A percentile compares a stretch with the other conserved stretches of the same genome.
Conservation (phyloP, 345 rosid species). For the Camelina sativa region DNA sequence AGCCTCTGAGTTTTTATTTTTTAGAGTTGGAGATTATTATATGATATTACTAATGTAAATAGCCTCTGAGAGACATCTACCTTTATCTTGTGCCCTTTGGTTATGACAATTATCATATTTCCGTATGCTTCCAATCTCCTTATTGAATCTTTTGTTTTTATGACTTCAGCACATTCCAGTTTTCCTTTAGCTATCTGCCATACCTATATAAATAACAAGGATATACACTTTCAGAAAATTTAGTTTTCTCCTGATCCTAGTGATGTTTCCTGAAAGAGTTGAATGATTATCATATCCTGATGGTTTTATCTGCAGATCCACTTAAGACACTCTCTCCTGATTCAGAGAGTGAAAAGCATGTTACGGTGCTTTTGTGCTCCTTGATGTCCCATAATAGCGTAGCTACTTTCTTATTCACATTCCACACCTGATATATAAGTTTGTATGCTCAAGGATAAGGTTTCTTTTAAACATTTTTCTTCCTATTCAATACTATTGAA, state of each 20-base stretch:
- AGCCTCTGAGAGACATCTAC: conserved; percentile 43
- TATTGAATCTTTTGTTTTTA: conserved; percentile 65
- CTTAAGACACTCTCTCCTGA: conserved; percentile 79
- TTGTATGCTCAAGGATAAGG: conserved; percentile 8
- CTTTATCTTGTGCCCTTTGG: conserved; percentile 69
- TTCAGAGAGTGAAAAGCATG: conserved; percentile 78
- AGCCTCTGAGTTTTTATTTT: conserved; percentile 4
- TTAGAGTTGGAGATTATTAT: neutral
- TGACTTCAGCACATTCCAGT: conserved; percentile 71
- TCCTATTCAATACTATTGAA: neutral
- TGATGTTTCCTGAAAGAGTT: conserved; percentile 5
- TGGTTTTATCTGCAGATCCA: conserved; percentile 86
- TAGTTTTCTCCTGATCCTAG: neutral
- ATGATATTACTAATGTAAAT: neutral
- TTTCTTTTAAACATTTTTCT: neutral
- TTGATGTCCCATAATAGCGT: conserved; percentile 64
- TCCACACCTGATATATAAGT: conserved; percentile 62
- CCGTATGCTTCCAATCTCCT: conserved; percentile 62
- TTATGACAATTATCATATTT: conserved; percentile 53
- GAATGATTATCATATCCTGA: conserved; percentile 52
- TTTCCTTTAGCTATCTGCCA: conserved; percentile 76
- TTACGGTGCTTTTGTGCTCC: conserved; percentile 79
- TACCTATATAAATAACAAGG: conserved; percentile 51
- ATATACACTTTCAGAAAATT: neutral
- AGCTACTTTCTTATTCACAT: conserved; percentile 61